Conservation (phyloP, 805 yeast genomes). For the Monosporozyma aquatica region DNA sequence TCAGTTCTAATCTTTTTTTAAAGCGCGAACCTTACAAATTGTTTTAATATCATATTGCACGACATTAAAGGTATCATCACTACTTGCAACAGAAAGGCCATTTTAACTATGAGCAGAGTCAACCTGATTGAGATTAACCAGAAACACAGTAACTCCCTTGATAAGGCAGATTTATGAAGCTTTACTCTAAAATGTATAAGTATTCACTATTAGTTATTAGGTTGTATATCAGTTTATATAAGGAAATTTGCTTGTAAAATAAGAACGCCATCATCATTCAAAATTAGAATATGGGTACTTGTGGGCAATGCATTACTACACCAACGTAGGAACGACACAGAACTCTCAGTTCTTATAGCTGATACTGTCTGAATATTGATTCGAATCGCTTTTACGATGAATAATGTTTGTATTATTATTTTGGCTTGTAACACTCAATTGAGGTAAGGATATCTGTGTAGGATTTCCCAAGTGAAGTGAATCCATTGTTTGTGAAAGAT, state of each 20-base stretch:
- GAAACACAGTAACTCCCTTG: too few relatives aligned
- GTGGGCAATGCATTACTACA: too few relatives aligned
- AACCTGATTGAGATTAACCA: too few relatives aligned
- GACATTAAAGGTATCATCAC: not conserved
- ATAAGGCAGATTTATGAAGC: not conserved
- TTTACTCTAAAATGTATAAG: not conserved
- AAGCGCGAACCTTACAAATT: not conserved
- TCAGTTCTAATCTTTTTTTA: slow-evolving; percentile 1
- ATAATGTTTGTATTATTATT: slow-evolving; percentile 7
- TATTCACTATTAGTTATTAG: not conserved
- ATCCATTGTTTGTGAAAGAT: slow-evolving; percentile 25
- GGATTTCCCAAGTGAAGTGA: slow-evolving; percentile 22
- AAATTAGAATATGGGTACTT: too few relatives aligned
- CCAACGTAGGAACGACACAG: too few relatives aligned
- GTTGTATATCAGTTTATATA: not conserved
- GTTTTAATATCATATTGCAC: too few relatives aligned
- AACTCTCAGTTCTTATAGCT: not conserved
- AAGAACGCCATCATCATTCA: too few relatives aligned
- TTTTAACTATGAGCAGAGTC: too few relatives aligned
- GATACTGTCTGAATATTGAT: slow-evolving; percentile 1
- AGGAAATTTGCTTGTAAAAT: not conserved
- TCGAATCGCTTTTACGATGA: not conserved
- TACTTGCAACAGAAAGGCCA: too few relatives aligned
- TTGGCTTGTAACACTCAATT: slow-evolving; percentile 23
- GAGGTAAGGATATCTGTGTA: slow-evolving; percentile 26